These are phyloP conservation scores for Podaxis sp. DNA, from an alignment of 768 basidiomycete species.

Conservation along the genomic window DNA sequence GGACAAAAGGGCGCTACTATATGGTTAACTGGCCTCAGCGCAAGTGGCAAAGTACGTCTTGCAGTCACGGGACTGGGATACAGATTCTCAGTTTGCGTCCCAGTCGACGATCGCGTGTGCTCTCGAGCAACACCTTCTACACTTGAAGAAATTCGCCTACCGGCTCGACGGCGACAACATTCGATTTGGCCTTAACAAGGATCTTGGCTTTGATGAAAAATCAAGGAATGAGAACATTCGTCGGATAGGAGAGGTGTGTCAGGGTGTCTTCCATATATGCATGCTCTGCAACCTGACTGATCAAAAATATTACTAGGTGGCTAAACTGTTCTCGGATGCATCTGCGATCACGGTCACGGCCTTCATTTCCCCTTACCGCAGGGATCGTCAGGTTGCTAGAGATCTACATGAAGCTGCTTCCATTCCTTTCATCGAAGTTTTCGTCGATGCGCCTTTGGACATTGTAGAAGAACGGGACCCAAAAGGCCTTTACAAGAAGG, in stretches of 20 bases:
- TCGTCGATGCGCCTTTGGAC: constrained; percentile 85
- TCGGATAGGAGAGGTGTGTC: constrained; percentile 86
- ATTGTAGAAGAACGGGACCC: constrained; percentile 94
- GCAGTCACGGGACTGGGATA: neutral
- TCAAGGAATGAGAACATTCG: constrained; percentile 96
- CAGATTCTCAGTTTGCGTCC: neutral
- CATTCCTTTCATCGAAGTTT: constrained; percentile 91
- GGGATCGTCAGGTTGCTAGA: constrained; percentile 82
- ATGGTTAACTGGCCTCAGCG: constrained; percentile 96
- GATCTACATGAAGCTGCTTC: constrained; percentile 72
- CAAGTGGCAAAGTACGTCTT: constrained; percentile 80
- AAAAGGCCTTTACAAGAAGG: constrained; percentile 97
- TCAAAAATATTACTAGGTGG: constrained; percentile 66
- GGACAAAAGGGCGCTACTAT: constrained; percentile 87
- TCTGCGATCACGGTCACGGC: constrained; percentile 87
- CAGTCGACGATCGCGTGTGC: constrained; percentile 98
- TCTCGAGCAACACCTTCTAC: constrained; percentile 91
- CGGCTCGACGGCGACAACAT: constrained; percentile 96
- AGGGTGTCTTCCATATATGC: neutral
- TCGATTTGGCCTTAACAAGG: constrained; percentile 95
- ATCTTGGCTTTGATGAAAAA: constrained; percentile 90
- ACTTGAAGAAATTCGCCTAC: constrained; percentile 82
- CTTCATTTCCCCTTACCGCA: constrained; percentile 97
- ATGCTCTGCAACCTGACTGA: neutral
- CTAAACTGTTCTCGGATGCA: constrained; percentile 90